A percentile compares a stretch with the other conserved stretches of the same genome.
These are phyloP conservation scores for Sarcomyxa edulis DNA, from an alignment of 768 basidiomycete genomes.

Conservation along the genomic window DNA sequence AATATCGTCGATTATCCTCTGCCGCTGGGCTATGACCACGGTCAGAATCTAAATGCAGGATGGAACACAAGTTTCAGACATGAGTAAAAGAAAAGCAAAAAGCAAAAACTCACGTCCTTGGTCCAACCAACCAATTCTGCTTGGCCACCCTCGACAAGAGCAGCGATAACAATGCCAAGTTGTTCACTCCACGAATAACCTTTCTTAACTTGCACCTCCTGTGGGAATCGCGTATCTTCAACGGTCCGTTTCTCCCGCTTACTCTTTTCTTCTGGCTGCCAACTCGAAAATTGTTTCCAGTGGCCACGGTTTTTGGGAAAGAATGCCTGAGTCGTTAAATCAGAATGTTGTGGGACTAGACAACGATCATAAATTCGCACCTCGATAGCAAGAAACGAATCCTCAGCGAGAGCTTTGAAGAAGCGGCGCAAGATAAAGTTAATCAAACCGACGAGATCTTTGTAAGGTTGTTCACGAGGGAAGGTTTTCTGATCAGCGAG, in stretches of 20 bases:
- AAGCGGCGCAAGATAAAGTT: constrained; percentile 87
- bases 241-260: constrained; percentile 25
- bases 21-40: constrained; percentile 53
- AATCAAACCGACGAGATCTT: constrained; percentile 81
- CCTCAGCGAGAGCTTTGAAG: constrained; percentile 85
- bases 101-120: constrained; percentile 56
- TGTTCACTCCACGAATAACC: constrained; percentile 88
- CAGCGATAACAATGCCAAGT: constrained; percentile 78
- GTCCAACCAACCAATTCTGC: constrained; percentile 71
- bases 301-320: constrained; percentile 85
- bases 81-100: constrained; percentile 1
- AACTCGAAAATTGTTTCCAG: constrained; percentile 84
- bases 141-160: constrained; percentile 63
- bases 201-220: constrained; percentile 79
- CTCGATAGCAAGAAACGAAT: constrained; percentile 86
- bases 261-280: constrained; percentile 51
- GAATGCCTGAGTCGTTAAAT: constrained; percentile 54
- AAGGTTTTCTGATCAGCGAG: constrained; percentile 75
- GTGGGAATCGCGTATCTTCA: constrained; percentile 43
- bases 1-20: constrained; percentile 56
- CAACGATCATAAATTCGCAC: constrained; percentile 35
- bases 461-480: constrained; percentile 72
- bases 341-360: constrained; percentile 4
- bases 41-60: constrained; percentile 48
- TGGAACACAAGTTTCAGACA: constrained; percentile 3